Conservation (phyloP, 169 alveolate genomes). For the Amoebophrya sp. region DNA sequence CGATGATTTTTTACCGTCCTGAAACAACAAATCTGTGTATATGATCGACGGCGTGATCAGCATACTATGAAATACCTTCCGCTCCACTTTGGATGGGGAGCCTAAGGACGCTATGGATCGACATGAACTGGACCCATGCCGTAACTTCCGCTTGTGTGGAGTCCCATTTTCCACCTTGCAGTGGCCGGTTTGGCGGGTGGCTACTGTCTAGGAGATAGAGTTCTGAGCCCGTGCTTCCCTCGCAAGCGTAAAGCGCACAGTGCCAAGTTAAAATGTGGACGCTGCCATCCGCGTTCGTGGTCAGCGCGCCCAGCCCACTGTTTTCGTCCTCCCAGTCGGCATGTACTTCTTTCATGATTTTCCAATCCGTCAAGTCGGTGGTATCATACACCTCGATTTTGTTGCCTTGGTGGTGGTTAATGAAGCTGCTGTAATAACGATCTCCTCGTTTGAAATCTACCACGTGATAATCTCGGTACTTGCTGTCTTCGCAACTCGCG, state of each 20-base stretch:
- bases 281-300: background rate
- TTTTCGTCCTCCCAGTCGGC: background rate
- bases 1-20: too few species aligned
- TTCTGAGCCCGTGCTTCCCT: background rate
- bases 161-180: background rate
- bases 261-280: background rate
- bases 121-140: background rate
- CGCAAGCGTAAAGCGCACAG: background rate
- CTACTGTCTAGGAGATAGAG: background rate
- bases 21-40: too few species aligned
- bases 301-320: conserved; percentile 23
- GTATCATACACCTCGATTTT: background rate
- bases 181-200: background rate
- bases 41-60: too few species aligned
- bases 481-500: background rate
- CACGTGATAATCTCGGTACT: conserved; percentile 9
- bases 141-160: background rate
- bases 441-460: background rate
- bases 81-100: background rate
- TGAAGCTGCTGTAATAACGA: background rate
- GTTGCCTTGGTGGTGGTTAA: conserved; percentile 22
- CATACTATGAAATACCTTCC: too few species aligned
- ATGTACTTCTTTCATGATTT: background rate
- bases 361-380: background rate
- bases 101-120: background rate